Conservation (phyloP, 768 basidiomycete genomes). For the Russula virescens region DNA sequence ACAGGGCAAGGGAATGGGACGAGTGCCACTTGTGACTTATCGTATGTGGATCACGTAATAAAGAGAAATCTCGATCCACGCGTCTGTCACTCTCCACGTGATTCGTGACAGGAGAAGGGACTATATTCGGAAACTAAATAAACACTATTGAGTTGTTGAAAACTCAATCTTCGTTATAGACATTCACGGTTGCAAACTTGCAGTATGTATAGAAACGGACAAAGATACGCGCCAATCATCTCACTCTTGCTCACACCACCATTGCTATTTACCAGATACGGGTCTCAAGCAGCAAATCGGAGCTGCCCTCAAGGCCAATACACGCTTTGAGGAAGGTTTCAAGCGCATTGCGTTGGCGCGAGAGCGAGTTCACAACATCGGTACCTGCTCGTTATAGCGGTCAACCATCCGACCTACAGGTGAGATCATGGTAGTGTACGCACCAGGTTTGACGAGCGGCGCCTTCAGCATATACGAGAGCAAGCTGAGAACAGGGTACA, state of each 20-base stretch:
- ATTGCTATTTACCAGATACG: slow-evolving; percentile 68
- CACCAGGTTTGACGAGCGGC: slow-evolving; percentile 89
- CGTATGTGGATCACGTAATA: neutral
- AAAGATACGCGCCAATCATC: neutral
- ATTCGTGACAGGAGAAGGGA: neutral
- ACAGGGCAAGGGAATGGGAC: too few relatives aligned
- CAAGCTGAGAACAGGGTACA: slow-evolving; percentile 89
- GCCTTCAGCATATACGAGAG: slow-evolving; percentile 98
- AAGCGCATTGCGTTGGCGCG: slow-evolving; percentile 91
- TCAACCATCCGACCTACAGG: neutral
- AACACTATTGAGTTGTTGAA: slow-evolving; percentile 9
- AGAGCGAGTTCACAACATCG: slow-evolving; percentile 92
- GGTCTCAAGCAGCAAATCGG: slow-evolving; percentile 80
- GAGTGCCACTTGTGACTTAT: neutral
- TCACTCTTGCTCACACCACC: neutral
- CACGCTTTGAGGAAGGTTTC: slow-evolving; percentile 94
- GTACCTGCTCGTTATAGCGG: slow-evolving; percentile 41
- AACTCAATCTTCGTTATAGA: slow-evolving; percentile 7
- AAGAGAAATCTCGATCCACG: neutral
- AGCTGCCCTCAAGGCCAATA: slow-evolving; percentile 76
- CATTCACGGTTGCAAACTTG: neutral
- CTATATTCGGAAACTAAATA: neutral
- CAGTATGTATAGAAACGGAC: too few relatives aligned
- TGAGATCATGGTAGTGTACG: slow-evolving; percentile 19
- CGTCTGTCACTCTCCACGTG: slow-evolving; percentile 21